Conservation (phyloP, 2,329 filamentous ascomycete genomes). For the Neofusicoccum kwambonambiense region DNA sequence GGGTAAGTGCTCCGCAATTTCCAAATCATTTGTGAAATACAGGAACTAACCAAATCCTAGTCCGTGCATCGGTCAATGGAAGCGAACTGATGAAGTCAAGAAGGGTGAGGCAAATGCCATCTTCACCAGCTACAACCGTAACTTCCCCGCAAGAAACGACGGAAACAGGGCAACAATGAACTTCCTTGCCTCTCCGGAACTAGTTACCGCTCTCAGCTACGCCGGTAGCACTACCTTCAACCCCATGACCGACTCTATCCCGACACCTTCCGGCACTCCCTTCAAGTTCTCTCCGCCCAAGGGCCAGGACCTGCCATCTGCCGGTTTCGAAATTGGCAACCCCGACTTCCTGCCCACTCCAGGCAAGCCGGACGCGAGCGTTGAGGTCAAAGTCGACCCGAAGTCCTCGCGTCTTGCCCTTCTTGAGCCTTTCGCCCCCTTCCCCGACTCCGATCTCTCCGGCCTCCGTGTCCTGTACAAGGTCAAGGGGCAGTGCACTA, state of each 20-base stretch:
- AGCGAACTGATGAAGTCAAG: slow-evolving; percentile 76
- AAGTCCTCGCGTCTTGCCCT: slow-evolving; percentile 87
- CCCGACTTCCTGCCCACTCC: slow-evolving; percentile 70
- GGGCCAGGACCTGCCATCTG: slow-evolving; percentile 60
- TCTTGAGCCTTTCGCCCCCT: slow-evolving; percentile 84
- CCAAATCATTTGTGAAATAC: neutral
- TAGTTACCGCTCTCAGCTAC: slow-evolving; percentile 95
- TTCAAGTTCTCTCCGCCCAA: slow-evolving; percentile 82
- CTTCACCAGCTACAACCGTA: slow-evolving; percentile 95
- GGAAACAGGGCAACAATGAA: slow-evolving; percentile 98
- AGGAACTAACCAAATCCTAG: neutral
- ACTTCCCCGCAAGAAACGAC: slow-evolving; percentile 96
- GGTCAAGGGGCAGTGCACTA: slow-evolving; percentile 96
- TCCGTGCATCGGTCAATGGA: slow-evolving; percentile 94
- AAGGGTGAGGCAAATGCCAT: slow-evolving; percentile 93
- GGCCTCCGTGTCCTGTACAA: slow-evolving; percentile 89
- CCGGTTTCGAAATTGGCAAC: slow-evolving; percentile 80
- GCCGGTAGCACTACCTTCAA: slow-evolving; percentile 93
- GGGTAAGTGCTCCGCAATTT: slow-evolving; percentile 36
- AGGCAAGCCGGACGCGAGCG: slow-evolving; percentile 67
- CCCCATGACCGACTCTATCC: slow-evolving; percentile 82
- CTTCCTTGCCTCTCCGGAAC: slow-evolving; percentile 93
- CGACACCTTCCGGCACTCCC: slow-evolving; percentile 72
- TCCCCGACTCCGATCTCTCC: slow-evolving; percentile 72
- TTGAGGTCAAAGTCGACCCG: slow-evolving; percentile 75